A percentile compares a stretch with the other conserved stretches of the same genome.
Evolutionary conservation across 768 basidiomycete species (phyloP).

Genomic region (Lactarius deliciosus): DNA sequence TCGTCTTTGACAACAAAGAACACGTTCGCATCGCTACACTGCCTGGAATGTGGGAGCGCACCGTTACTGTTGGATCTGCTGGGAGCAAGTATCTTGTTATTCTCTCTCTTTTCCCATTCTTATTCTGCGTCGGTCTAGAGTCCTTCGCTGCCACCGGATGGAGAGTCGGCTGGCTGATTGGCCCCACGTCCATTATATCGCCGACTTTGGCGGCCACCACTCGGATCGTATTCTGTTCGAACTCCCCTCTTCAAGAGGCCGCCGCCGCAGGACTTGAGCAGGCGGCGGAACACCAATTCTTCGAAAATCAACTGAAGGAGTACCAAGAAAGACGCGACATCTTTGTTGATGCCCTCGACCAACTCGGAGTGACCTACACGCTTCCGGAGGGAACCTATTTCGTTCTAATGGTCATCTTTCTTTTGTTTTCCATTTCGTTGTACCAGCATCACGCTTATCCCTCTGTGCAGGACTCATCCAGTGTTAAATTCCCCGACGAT

Average conservation of each 20-base stretch:
- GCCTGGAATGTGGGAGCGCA: slow-evolving; percentile 99
- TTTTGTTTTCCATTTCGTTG: background rate
- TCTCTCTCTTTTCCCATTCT: slow-evolving; percentile 2
- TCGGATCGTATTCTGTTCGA: slow-evolving; percentile 93
- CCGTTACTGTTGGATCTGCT: slow-evolving; percentile 93
- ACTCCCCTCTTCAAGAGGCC: slow-evolving; percentile 94
- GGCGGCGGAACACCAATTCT: slow-evolving; percentile 69
- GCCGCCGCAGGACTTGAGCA: slow-evolving; percentile 87
- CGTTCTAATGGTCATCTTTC: slow-evolving; percentile 63
- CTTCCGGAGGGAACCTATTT: slow-evolving; percentile 92
- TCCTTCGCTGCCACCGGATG: slow-evolving; percentile 97
- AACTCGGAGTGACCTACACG: slow-evolving; percentile 80
- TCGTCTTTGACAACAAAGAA: slow-evolving; percentile 84
- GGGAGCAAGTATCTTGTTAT: slow-evolving; percentile 58
- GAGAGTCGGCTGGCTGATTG: slow-evolving; percentile 97
- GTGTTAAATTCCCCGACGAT: slow-evolving; percentile 75
- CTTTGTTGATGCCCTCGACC: slow-evolving; percentile 78
- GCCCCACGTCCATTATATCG: slow-evolving; percentile 73
- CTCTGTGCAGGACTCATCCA: slow-evolving; percentile 63
- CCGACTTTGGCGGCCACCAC: slow-evolving; percentile 90
- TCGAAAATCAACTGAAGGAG: slow-evolving; percentile 69
- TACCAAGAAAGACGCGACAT: slow-evolving; percentile 79
- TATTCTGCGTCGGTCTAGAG: slow-evolving; percentile 48
- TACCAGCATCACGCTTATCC: slow-evolving; percentile 9
- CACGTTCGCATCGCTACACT: slow-evolving; percentile 91